Percentiles rank a stretch among this genome's conserved stretches.
phyloP scores from a whole-genome alignment of 1,139 yeast species.

The Lipomyces yarrowii region DNA sequence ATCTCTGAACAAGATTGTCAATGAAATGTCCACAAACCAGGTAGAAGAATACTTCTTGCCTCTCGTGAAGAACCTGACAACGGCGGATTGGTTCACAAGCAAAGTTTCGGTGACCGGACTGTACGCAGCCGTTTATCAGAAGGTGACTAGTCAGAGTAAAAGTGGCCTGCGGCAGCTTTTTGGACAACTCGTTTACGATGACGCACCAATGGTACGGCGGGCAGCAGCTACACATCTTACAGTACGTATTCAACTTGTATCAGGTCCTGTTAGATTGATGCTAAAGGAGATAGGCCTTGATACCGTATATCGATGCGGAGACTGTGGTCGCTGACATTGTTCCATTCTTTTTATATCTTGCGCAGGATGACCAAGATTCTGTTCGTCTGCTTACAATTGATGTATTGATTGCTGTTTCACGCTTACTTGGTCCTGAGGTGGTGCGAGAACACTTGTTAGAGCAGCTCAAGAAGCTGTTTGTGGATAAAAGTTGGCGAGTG shows the following conservation, averaged over 20 bases:
- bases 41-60: conserved; percentile 70
- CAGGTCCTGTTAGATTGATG: not conserved
- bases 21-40: conserved; percentile 66
- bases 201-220: conserved; percentile 97
- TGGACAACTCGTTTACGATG: conserved; percentile 77
- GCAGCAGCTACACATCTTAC: conserved; percentile 90
- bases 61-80: conserved; percentile 73
- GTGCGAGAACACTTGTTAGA: conserved; percentile 31
- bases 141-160: conserved; percentile 53
- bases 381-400: conserved; percentile 90
- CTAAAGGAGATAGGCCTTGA: conserved; percentile 14
- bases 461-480: conserved; percentile 55
- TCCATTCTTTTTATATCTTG: conserved; percentile 78
- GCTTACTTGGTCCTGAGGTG: conserved; percentile 39
- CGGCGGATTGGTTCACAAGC: conserved; percentile 93
- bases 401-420: conserved; percentile 62
- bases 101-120: conserved; percentile 93
- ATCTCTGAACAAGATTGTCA: conserved; percentile 73
- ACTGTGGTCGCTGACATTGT: conserved; percentile 51
- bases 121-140: conserved; percentile 68
- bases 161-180: conserved; percentile 67
- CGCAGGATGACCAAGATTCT: conserved; percentile 90
- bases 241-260: not conserved
- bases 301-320: conserved; percentile 40
- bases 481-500: conserved; percentile 97